These are phyloP conservation scores for Tolypocladium nubicola DNA, from an alignment of 2,329 filamentous ascomycete genomes.

Conservation along the genomic window DNA sequence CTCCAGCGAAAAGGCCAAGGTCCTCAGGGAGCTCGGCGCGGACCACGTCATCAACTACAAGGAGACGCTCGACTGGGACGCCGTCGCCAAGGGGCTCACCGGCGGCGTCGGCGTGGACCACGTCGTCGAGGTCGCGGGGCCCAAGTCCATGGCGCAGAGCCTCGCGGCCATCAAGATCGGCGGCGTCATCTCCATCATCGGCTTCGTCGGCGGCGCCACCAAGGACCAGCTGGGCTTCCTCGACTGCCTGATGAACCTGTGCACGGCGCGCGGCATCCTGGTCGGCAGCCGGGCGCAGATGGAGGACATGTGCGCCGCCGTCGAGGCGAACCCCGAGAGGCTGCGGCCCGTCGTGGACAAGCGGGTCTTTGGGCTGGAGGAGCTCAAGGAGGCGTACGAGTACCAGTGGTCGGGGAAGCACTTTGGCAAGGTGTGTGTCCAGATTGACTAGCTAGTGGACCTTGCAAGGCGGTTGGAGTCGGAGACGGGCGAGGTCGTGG, in stretches of 20 bases:
- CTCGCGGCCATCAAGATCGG: constrained; percentile 33
- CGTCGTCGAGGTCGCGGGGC: constrained; percentile 37
- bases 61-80: constrained; percentile 33
- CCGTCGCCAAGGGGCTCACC: constrained; percentile 29
- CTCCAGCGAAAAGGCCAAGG: constrained; percentile 30
- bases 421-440: constrained; percentile 26
- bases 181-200: constrained; percentile 32
- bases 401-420: constrained; percentile 27
- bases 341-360: constrained; percentile 35
- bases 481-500: too few relatives aligned
- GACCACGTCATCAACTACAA: constrained; percentile 41
- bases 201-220: constrained; percentile 20
- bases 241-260: constrained; percentile 18
- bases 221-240: constrained; percentile 21
- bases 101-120: constrained; percentile 35
- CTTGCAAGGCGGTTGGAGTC: too few relatives aligned
- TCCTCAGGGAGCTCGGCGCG: constrained; percentile 34
- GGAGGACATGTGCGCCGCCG: constrained; percentile 39
- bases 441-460: constrained; percentile 8
- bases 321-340: constrained; percentile 34
- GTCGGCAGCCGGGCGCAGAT: constrained; percentile 35
- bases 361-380: constrained; percentile 32
- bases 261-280: constrained; percentile 34
- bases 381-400: constrained; percentile 32
- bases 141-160: constrained; percentile 31